Evolutionary conservation across 345 rosid species (phyloP).

Genomic region (Eucalyptus polybractea): DNA sequence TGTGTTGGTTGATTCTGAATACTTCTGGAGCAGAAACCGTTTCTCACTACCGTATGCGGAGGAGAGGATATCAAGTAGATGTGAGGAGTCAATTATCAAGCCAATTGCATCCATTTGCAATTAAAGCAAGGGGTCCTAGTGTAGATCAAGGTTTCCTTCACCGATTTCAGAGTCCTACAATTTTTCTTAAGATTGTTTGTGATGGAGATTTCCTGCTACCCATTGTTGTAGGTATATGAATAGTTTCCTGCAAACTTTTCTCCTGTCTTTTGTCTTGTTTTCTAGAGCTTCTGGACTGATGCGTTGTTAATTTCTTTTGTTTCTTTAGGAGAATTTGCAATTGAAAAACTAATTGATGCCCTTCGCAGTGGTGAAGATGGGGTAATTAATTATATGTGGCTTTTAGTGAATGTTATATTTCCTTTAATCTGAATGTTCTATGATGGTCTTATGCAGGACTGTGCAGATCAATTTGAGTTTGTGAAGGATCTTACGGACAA

Average conservation of each 20-base stretch:
- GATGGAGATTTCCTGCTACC: slow-evolving; percentile 80
- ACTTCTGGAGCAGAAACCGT: slow-evolving; percentile 26
- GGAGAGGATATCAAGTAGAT: slow-evolving; percentile 23
- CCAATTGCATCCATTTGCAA: slow-evolving; percentile 4
- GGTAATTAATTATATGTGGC: slow-evolving; percentile 18
- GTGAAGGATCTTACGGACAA: slow-evolving; percentile 38
- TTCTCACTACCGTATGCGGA: slow-evolving; percentile 36
- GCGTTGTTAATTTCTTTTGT: neutral
- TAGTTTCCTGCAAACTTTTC: neutral
- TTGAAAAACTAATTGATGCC: slow-evolving; percentile 47
- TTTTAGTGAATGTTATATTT: neutral
- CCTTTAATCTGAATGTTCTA: neutral
- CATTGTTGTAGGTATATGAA: slow-evolving; percentile 41
- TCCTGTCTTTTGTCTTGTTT: neutral
- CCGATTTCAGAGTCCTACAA: slow-evolving; percentile 64
- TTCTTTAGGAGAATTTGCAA: slow-evolving; percentile 57
- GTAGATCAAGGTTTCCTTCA: slow-evolving; percentile 33
- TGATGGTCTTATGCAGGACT: slow-evolving; percentile 28
- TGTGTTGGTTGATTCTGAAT: neutral
- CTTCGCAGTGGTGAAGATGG: slow-evolving; percentile 14
- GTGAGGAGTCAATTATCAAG: slow-evolving; percentile 12
- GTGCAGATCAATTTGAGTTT: slow-evolving; percentile 69
- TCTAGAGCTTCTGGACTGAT: neutral
- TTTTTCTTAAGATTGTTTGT: slow-evolving; percentile 83
- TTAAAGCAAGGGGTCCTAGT: slow-evolving; percentile 2